A percentile compares a stretch with the other conserved stretches of the same genome.
These are phyloP conservation scores for Globisporangium okanoganense DNA, from an alignment of 352 stramenopile species.

Conservation along the genomic window DNA sequence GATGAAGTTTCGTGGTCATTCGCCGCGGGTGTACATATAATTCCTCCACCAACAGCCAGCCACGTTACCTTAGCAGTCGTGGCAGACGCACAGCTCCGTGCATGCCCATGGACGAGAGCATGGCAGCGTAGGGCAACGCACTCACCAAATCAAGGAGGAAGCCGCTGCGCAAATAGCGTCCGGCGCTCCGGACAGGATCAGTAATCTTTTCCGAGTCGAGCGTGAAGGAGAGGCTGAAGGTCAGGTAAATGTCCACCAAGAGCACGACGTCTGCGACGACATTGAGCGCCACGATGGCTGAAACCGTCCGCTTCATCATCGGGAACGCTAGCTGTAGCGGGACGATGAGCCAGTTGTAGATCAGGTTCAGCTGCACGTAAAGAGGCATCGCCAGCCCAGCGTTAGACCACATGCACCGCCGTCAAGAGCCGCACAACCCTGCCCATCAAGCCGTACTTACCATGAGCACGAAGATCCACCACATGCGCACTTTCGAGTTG, in stretches of 20 bases:
- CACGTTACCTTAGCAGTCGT: slow-evolving; percentile 25
- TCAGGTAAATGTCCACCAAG: slow-evolving; percentile 41
- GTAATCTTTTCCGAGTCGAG: slow-evolving; percentile 48
- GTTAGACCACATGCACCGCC: neutral
- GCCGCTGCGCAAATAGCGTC: slow-evolving; percentile 25
- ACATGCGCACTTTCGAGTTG: slow-evolving; percentile 35
- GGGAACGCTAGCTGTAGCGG: slow-evolving; percentile 48
- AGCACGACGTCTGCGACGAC: slow-evolving; percentile 26
- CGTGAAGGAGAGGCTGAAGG: slow-evolving; percentile 50
- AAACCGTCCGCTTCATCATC: slow-evolving; percentile 7
- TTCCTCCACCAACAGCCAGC: neutral
- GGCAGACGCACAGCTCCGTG: slow-evolving; percentile 27
- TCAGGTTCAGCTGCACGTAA: neutral
- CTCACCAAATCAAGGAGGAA: slow-evolving; percentile 44
- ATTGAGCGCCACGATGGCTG: slow-evolving; percentile 23
- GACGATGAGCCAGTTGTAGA: slow-evolving; percentile 48
- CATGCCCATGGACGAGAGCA: slow-evolving; percentile 12
- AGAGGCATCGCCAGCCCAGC: neutral
- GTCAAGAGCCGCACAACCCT: neutral
- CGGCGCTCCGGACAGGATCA: slow-evolving; percentile 27
- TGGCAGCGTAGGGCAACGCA: slow-evolving; percentile 32
- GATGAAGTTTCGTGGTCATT: neutral
- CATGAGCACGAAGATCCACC: slow-evolving; percentile 40
- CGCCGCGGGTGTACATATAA: neutral
- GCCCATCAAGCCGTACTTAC: neutral